These are phyloP conservation scores for Candida corydali DNA, from an alignment of 805 yeast genomes.

Conservation along the genomic window DNA sequence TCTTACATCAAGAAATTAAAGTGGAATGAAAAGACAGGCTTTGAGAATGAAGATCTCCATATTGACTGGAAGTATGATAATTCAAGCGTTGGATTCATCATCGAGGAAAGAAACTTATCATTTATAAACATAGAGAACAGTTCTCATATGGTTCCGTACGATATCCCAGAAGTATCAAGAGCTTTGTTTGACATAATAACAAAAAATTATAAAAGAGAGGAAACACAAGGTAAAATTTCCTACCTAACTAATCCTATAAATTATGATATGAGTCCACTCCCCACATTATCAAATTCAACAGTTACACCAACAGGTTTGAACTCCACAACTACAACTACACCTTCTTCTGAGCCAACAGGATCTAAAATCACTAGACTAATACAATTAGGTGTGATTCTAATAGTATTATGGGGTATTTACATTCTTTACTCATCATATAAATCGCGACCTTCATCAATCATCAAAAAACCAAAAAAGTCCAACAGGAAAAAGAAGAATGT, in stretches of 20 bases:
- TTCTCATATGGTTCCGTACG: conserved; percentile 94
- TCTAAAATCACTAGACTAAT: conserved; percentile 31
- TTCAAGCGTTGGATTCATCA: conserved; percentile 33
- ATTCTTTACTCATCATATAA: conserved; percentile 33
- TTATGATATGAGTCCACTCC: conserved; percentile 5
- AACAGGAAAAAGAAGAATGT: conserved; percentile 36
- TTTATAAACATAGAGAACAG: conserved; percentile 70
- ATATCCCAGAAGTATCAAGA: conserved; percentile 63
- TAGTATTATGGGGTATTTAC: conserved; percentile 39
- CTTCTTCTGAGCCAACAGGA: conserved; percentile 6
- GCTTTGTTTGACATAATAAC: conserved; percentile 59
- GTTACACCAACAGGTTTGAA: not conserved
- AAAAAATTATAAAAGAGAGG: conserved; percentile 24
- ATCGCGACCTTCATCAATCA: conserved; percentile 39
- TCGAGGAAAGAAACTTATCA: conserved; percentile 64
- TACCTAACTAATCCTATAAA: conserved; percentile 29
- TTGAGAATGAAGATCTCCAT: conserved; percentile 20
- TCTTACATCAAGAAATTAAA: conserved; percentile 54
- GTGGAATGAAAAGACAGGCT: conserved; percentile 64
- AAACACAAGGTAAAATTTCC: conserved; percentile 14
- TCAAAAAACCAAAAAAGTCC: conserved; percentile 22
- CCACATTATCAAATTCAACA: conserved; percentile 1
- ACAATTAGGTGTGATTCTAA: conserved; percentile 34
- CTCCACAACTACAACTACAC: not conserved
- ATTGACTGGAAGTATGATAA: conserved; percentile 45